Evolutionary conservation across 2,329 filamentous ascomycete genomes (phyloP).

Genomic region (Coniochaeta sp.): DNA sequence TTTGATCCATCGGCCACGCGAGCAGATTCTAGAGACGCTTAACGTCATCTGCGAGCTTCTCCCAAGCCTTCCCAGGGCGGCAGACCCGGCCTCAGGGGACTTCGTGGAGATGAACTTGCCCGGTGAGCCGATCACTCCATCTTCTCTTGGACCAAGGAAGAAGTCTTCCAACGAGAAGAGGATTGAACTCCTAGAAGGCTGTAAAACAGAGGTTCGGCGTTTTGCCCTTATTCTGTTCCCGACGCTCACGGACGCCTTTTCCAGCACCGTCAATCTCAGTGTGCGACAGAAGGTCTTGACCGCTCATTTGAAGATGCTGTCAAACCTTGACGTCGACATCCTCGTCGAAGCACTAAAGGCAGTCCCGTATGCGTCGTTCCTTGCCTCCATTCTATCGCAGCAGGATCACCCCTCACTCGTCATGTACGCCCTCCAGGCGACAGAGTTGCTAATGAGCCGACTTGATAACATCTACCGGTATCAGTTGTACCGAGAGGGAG

Average conservation of each 20-base stretch:
- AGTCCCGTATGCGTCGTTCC: conserved; percentile 90
- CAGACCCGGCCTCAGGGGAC: conserved; percentile 33
- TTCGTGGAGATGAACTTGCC: conserved; percentile 32
- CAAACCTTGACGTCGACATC: conserved; percentile 80
- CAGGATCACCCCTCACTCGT: conserved; percentile 87
- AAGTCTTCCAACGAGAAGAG: conserved; percentile 70
- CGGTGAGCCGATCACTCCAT: conserved; percentile 31
- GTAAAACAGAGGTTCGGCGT: conserved; percentile 77
- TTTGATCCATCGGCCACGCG: conserved; percentile 86
- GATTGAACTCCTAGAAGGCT: conserved; percentile 72
- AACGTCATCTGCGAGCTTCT: conserved; percentile 96
- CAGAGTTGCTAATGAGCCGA: conserved; percentile 77
- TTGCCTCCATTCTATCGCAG: conserved; percentile 91
- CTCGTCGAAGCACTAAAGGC: conserved; percentile 77
- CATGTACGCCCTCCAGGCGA: conserved; percentile 78
- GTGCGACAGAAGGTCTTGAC: conserved; percentile 92
- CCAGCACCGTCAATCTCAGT: conserved; percentile 90
- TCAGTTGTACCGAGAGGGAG: conserved; percentile 94
- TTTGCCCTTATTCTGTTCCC: conserved; percentile 92
- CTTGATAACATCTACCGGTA: conserved; percentile 86
- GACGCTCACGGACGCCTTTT: conserved; percentile 92
- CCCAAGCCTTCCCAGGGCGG: conserved; percentile 59
- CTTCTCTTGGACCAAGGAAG: conserved; percentile 32
- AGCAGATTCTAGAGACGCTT: conserved; percentile 93
- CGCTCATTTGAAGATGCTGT: conserved; percentile 97